phyloP scores from a whole-genome alignment of 129 eudicot genomes.

The Erigeron canadensis region DNA sequence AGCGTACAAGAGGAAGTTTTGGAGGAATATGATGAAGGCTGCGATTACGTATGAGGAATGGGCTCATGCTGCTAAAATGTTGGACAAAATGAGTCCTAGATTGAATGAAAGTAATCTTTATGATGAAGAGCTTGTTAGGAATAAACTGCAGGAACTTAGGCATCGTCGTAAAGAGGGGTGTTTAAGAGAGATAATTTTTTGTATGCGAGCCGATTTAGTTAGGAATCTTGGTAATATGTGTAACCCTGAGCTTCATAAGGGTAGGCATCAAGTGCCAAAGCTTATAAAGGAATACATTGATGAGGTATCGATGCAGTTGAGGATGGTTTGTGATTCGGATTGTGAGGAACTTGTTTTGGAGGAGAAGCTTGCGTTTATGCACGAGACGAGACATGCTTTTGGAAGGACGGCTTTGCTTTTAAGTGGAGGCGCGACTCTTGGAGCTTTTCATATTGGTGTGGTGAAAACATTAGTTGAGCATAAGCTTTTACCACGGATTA shows the following conservation, averaged over 20 bases:
- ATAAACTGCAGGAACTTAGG: conserved; percentile 77
- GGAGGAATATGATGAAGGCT: conserved; percentile 89
- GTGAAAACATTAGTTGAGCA: conserved; percentile 89
- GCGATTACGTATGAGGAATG: conserved; percentile 90
- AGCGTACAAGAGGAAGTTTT: conserved; percentile 81
- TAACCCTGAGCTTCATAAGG: conserved; percentile 90
- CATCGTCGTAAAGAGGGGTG: conserved; percentile 85
- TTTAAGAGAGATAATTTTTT: conserved; percentile 74
- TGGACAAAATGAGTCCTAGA: conserved; percentile 65
- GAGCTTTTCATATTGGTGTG: conserved; percentile 90
- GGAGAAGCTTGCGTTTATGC: conserved; percentile 93
- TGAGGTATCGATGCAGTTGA: conserved; percentile 80
- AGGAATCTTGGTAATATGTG: conserved; percentile 97
- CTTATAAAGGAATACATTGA: conserved; percentile 86
- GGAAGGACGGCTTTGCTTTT: conserved; percentile 92
- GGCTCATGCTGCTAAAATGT: conserved; percentile 94
- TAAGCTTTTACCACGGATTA: conserved; percentile 83
- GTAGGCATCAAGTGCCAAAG: conserved; percentile 82
- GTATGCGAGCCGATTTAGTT: conserved; percentile 82
- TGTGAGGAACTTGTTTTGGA: conserved; percentile 80
- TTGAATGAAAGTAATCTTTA: conserved; percentile 66
- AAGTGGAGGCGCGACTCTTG: conserved; percentile 93
- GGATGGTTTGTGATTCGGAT: conserved; percentile 87
- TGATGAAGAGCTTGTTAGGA: conserved; percentile 81
- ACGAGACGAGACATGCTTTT: conserved; percentile 90